Evolutionary conservation across 2,329 filamentous ascomycete species (phyloP), one percentile per base, ranked within the genome.

Genomic region (Zasmidium angulare): DNA sequence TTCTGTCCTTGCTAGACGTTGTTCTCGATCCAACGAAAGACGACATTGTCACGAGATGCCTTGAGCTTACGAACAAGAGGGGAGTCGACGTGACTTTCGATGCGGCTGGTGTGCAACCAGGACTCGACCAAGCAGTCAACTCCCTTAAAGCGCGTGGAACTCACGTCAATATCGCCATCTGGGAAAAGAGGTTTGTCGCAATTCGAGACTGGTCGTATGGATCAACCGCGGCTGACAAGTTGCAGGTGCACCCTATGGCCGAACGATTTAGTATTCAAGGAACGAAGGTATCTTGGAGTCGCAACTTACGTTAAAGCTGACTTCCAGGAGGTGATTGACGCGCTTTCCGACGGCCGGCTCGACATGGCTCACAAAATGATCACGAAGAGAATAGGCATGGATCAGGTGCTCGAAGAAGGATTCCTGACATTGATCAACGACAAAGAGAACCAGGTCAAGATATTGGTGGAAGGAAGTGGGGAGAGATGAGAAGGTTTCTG

Each of bases 111-210:
- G 80, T 84, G 12, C 82, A 84, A 64, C 66, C 75, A 3, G 80
- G 77, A 7, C 73, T 84, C 6, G 78, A 83, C 55, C 71, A 76
- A 54, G 81, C 79, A 1, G 73, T 84, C 12, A 74, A 78, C 43
- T 78, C 80, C 0, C 73, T 81, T 29, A 76, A 80, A 43, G 79
- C 80, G 12, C 67, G 79, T 47, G 82, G 81, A 2, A 82, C 79
- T 1, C 73, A 83, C 26, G 77, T 84, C 56, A 84, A 84, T 56
- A 81, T 84, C 53, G 82, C 82, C 9, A 80, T 84, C 40, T 83
- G 81, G 81, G 81, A 82, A 69, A 82, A 82, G 68, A 69, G 76
- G 55, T 58, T 48, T 20, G 23, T 36, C 24, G n/a, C 9, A 31
- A 31, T 12, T n/a, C n/a, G n/a, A n/a, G n/a, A n/a, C n/a, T n/a